These are phyloP conservation scores for Apiotrichum porosum DNA, from an alignment of 1,284 basidiomycete species.

Conservation along the genomic window DNA sequence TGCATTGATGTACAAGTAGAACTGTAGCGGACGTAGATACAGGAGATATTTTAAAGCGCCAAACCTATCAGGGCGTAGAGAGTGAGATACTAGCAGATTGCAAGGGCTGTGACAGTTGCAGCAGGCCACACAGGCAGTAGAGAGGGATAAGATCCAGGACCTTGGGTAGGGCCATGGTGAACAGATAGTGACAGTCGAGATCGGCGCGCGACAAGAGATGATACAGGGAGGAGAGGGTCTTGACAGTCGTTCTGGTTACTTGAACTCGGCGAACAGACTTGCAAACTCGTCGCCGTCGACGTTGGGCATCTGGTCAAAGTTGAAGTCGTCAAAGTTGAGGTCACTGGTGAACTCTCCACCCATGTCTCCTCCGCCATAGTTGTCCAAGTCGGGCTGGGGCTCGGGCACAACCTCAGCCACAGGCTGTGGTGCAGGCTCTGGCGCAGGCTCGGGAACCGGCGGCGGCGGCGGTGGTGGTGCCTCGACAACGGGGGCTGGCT, in stretches of 20 bases:
- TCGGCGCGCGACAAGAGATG: too few relatives aligned
- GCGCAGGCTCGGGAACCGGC: neutral
- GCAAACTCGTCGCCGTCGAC: conserved; percentile 37
- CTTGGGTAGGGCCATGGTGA: too few relatives aligned
- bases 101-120: too few relatives aligned
- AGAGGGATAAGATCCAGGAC: too few relatives aligned
- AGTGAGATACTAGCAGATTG: too few relatives aligned
- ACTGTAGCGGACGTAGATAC: neutral
- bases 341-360: conserved; percentile 6
- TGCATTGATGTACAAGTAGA: conserved; percentile 4
- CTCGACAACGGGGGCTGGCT: neutral
- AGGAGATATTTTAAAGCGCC: too few relatives aligned
- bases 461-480: neutral
- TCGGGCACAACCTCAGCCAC: neutral
- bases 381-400: too few relatives aligned
- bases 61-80: too few relatives aligned
- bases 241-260: conserved; percentile 8
- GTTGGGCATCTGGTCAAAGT: conserved; percentile 30
- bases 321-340: conserved; percentile 36
- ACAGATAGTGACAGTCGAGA: too few relatives aligned
- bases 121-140: too few relatives aligned
- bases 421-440: neutral
- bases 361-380: neutral
- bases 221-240: neutral
- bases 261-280: conserved; percentile 31